Evolutionary conservation across 169 alveolate genomes (phyloP).

Genomic region (Plasmodium vivax): DNA sequence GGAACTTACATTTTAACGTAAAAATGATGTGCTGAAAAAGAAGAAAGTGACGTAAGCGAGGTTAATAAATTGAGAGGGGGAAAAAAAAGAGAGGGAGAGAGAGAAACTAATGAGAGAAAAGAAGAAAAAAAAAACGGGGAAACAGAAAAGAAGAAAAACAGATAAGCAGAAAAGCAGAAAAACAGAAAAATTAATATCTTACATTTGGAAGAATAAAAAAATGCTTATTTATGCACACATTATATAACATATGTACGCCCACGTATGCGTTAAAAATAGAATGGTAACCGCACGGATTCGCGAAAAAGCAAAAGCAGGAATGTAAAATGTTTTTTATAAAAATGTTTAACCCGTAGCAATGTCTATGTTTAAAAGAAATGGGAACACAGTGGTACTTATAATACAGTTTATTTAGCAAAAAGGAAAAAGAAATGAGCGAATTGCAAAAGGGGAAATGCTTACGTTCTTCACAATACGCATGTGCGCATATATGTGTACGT

Average conservation of each 20-base stretch:
- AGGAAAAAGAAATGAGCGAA: background rate
- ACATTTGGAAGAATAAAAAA: background rate
- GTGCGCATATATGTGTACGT: background rate
- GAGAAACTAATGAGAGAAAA: background rate
- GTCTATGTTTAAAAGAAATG: conserved; percentile 43
- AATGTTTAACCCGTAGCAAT: conserved; percentile 11
- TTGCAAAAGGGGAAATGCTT: background rate
- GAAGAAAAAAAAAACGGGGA: background rate
- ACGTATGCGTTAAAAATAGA: background rate
- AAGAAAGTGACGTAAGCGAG: background rate
- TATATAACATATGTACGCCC: background rate
- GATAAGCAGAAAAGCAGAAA: background rate
- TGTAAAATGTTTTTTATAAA: conserved; percentile 9
- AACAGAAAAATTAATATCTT: conserved; percentile 1
- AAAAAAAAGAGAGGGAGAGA: background rate
- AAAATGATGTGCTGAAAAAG: background rate
- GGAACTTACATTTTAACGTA: background rate
- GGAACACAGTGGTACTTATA: background rate
- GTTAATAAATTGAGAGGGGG: background rate
- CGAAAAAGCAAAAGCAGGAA: conserved; percentile 4
- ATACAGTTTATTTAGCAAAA: background rate
- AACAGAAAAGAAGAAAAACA: background rate
- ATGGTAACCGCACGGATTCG: background rate
- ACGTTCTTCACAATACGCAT: background rate
- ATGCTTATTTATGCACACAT: background rate